Evolutionary conservation across 768 basidiomycete genomes (phyloP), one percentile per base, ranked within the genome.

Genomic region (Boletus tomentosulus): DNA sequence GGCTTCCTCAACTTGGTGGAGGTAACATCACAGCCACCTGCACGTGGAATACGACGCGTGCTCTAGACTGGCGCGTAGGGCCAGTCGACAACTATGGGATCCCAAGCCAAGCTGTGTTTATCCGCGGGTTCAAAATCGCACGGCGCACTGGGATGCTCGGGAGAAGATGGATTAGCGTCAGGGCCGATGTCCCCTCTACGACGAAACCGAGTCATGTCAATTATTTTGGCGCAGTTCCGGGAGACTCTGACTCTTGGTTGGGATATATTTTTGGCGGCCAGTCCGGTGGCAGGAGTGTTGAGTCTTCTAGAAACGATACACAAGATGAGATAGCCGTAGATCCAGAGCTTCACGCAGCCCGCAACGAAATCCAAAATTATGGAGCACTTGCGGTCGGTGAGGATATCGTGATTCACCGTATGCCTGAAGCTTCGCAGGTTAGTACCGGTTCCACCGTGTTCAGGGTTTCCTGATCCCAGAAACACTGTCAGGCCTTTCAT

Each of bases 71-170:
- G 51, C 55, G 46, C 13, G 33, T 19, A 10, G 56, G 59, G 6
- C 58, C 51, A 12, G 0, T 22, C 0, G 38, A 49, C 9, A 28
- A 42, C 2, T 19, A 33, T 9, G 46, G 15, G 6, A 5, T 51
- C 24, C 43, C 50, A 10, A 65, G 67, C 25, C 66, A 67, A 39
- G 43, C 53, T 3, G 54, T 66, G n/a, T 66, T 65, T 38, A 57
- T 66, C 11, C 55, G 55, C 2, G 65, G 65, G 11, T 62, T 61
- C 46, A 62, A 62, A 39, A 46, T 62, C 7, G 48, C 50, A 7
- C 42, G 44, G 11, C 42, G 56, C 7, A 43, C 39, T 1, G 53
- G 56, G 3, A 27, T 45, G 9, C 43, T 48, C 0, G 42, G 48
- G 35, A n/a, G 33, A 4, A 67, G 12, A 25, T 13, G 50, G 33